A percentile compares a stretch with the other conserved stretches of the same genome.
phyloP scores from a whole-genome alignment of 768 basidiomycete genomes.

The Tulasnella sp. region DNA sequence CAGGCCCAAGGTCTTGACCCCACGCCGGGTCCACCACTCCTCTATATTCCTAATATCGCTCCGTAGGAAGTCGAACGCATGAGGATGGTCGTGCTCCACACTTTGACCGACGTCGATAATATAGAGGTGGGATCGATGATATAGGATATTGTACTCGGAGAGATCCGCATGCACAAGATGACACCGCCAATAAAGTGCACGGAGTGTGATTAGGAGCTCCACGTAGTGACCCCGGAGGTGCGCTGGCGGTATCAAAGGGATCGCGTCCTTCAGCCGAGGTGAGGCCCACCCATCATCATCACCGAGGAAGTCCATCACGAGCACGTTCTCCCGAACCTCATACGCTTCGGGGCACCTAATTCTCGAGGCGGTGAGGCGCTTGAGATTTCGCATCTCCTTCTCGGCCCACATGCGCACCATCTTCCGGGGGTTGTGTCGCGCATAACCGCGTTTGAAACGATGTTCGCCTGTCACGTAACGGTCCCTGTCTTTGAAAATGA shows the following conservation, averaged over 20 bases:
- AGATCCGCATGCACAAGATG: conserved; percentile 95
- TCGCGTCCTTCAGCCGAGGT: conserved; percentile 74
- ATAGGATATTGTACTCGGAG: conserved; percentile 92
- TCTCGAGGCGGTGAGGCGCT: conserved; percentile 70
- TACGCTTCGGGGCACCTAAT: conserved; percentile 79
- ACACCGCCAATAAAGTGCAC: conserved; percentile 81
- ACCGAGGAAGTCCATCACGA: conserved; percentile 92
- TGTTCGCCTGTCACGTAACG: conserved; percentile 93
- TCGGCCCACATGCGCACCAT: conserved; percentile 99
- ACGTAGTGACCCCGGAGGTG: conserved; percentile 53
- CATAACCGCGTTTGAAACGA: conserved; percentile 86
- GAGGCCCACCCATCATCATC: conserved; percentile 79
- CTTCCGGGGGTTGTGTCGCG: conserved; percentile 84
- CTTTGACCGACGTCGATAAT: conserved; percentile 99
- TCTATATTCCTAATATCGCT: conserved; percentile 87
- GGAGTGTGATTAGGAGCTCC: conserved; percentile 67
- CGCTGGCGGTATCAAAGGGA: conserved; percentile 43
- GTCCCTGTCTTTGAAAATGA: conserved; percentile 95
- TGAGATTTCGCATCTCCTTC: conserved; percentile 95
- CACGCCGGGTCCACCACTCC: conserved; percentile 75
- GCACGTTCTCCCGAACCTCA: conserved; percentile 91
- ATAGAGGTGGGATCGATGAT: conserved; percentile 48
- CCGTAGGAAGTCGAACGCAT: conserved; percentile 91
- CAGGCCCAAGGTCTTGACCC: conserved; percentile 66
- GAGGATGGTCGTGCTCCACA: conserved; percentile 95